Conservation (phyloP, 345 rosid genomes). For the Microthlaspi erraticum region DNA sequence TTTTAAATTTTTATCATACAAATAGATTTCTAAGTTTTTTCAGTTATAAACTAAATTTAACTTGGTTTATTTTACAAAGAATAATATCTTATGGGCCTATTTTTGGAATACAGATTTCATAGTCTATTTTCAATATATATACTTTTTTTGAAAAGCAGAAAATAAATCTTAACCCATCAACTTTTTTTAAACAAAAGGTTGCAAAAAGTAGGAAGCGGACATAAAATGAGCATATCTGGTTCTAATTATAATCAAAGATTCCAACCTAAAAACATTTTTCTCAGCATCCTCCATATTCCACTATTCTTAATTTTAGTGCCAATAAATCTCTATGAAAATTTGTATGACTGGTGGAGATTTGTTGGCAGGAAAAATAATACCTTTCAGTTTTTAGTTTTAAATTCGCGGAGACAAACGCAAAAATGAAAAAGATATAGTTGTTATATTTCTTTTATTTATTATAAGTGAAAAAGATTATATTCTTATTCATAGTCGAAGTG, state of each 20-base stretch:
- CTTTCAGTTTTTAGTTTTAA: background rate
- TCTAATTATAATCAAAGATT: slow-evolving; percentile 11
- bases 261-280: slow-evolving; percentile 18
- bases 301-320: slow-evolving; percentile 35
- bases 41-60: no score
- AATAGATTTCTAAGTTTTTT: no score
- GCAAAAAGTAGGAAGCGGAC: slow-evolving; percentile 20
- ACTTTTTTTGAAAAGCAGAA: background rate
- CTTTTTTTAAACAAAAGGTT: background rate
- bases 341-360: no score
- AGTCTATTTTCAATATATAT: no score
- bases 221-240: slow-evolving; percentile 25
- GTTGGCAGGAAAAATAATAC: background rate
- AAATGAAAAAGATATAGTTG: background rate
- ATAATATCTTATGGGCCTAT: no score
- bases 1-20: no score
- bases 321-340: background rate
- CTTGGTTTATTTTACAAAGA: no score
- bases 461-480: slow-evolving; percentile 18
- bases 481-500: slow-evolving; percentile 30
- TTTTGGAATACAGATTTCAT: no score
- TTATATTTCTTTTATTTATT: background rate
- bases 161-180: background rate
- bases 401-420: slow-evolving; percentile 12
- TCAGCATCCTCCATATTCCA: slow-evolving; percentile 18